Evolutionary conservation across 768 basidiomycete species (phyloP), one percentile per base, ranked within the genome.

Genomic region (Hemileccinum impolitum): DNA sequence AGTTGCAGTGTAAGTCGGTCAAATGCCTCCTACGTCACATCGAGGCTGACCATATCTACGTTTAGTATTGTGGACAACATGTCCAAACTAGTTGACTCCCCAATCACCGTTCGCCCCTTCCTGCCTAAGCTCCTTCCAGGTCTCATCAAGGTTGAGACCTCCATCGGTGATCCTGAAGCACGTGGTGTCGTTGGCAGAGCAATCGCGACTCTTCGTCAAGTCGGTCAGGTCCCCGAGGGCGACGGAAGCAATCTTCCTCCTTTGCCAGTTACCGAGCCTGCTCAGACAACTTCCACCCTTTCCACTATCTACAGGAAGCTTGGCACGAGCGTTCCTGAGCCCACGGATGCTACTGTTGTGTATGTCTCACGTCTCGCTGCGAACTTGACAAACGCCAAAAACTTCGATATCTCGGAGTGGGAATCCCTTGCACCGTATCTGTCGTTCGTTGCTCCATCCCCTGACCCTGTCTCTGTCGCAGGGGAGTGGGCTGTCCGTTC

Each of bases 131-230:
- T 97, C 30, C 84, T 97, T 60, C 94, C 94, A 21, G 93, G 90
- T 58, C 79, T 97, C 48, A 81, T 97, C 78, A 98, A 98, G 84
- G 86, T 95, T 56, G 90, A 95, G 78, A 80, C 81, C 52, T 81
- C 87, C 63, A 92, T 98, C 51, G 94, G 91, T 74, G 96, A 99
- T 72, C 96, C 96, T 47, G 96, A 99, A 71, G 96, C 96, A 39
- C 96, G 96, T 72, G 78, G 84, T 50, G 88, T 98, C 57, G 84
- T 94, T 60, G 83, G 80, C 70, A 86, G 84, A 66, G 95, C 96
- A 51, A 96, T 99, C 68, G 81, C 81, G 36, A 99, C 96, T 58
- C 89, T 99, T 64, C 94, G 95, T 64, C 85, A 94, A 70, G 87
- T 96, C 56, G 94, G 91, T 58, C 81, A 98, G 68, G 84, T 97